Conservation (phyloP, 768 basidiomycete genomes). For the Termitomyces sp. region DNA sequence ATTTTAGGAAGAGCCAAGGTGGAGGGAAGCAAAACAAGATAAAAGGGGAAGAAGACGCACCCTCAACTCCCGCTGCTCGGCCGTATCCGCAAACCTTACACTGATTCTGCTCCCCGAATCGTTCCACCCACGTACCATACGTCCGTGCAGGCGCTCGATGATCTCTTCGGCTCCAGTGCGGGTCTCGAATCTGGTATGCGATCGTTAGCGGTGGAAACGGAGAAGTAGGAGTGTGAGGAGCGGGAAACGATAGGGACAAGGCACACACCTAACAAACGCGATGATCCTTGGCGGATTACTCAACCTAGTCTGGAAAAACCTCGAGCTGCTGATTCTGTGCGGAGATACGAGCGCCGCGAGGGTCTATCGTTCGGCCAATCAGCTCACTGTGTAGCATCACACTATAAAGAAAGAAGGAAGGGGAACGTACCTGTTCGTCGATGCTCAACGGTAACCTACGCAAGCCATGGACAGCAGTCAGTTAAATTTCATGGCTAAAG, state of each 20-base stretch:
- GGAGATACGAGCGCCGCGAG: slow-evolving; percentile 64
- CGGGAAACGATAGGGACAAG: not conserved
- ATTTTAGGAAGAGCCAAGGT: not conserved
- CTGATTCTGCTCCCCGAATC: slow-evolving; percentile 73
- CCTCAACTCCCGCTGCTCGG: slow-evolving; percentile 71
- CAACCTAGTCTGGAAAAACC: slow-evolving; percentile 76
- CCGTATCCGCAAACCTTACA: slow-evolving; percentile 74
- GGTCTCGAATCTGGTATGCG: slow-evolving; percentile 52
- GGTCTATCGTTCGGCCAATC: slow-evolving; percentile 31
- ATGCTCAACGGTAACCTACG: slow-evolving; percentile 61
- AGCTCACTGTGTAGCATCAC: not conserved
- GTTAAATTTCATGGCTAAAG: not conserved
- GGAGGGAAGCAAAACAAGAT: not conserved
- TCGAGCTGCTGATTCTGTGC: slow-evolving; percentile 64
- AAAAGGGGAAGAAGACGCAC: slow-evolving; percentile 33
- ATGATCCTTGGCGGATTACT: slow-evolving; percentile 76
- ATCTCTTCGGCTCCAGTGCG: slow-evolving; percentile 71
- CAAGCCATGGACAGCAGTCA: not conserved
- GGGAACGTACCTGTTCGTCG: slow-evolving; percentile 51
- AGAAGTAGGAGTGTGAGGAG: not conserved
- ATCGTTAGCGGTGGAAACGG: not conserved
- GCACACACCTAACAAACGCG: slow-evolving; percentile 68
- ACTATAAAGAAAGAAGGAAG: not conserved
- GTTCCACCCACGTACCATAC: slow-evolving; percentile 76
- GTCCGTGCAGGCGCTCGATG: slow-evolving; percentile 71